Percentiles rank a stretch among this genome's conserved stretches.
Evolutionary conservation across 345 rosid species (phyloP).

Genomic region (Brassica incana): DNA sequence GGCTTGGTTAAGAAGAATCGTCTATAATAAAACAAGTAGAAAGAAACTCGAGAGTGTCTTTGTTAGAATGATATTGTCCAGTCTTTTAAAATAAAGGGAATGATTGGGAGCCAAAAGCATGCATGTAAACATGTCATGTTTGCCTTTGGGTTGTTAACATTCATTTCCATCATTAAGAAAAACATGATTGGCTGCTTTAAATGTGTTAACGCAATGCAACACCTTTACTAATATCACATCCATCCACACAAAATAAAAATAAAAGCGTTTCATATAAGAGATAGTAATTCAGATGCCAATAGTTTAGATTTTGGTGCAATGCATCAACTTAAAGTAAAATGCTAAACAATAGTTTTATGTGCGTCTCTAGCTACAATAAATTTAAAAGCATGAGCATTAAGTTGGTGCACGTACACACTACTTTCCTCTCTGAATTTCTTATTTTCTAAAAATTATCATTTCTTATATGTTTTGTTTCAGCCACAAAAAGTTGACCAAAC

Average conservation of each 20-base stretch:
- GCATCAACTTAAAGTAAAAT: background rate
- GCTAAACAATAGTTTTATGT: background rate
- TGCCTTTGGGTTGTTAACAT: background rate
- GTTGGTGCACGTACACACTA: background rate
- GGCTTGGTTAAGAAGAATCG: background rate
- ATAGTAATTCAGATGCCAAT: background rate
- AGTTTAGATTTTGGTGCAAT: background rate
- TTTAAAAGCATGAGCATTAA: background rate
- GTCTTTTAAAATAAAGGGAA: constrained; percentile 29
- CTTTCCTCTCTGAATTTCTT: background rate
- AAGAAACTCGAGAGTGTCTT: constrained; percentile 35
- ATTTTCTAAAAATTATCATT: background rate
- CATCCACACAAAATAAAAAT: background rate
- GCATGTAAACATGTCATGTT: constrained; percentile 26
- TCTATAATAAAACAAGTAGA: constrained; percentile 3
- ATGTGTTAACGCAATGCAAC: background rate
- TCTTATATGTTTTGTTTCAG: background rate
- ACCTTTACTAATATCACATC: background rate
- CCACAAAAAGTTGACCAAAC: background rate
- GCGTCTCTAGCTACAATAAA: background rate
- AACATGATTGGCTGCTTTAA: constrained; percentile 1
- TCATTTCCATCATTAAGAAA: background rate
- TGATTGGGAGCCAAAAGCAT: constrained; percentile 38
- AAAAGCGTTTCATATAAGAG: background rate
- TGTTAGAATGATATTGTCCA: constrained; percentile 34